Conservation (phyloP, 1,139 yeast genomes). For the Taphrina betulina region DNA sequence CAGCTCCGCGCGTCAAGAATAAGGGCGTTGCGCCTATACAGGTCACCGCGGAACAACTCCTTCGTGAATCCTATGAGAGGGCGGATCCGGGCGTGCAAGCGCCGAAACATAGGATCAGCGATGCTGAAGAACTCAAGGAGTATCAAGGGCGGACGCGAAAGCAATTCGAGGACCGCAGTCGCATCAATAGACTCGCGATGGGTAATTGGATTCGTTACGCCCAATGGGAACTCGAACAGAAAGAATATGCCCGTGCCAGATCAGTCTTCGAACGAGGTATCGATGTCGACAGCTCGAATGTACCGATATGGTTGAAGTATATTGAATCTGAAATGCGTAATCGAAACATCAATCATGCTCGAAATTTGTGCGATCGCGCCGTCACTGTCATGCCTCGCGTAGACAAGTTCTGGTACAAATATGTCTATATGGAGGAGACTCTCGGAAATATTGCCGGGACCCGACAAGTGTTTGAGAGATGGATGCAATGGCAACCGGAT, state of each 20-base stretch:
- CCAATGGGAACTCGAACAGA: slow-evolving; percentile 77
- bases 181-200: slow-evolving; percentile 74
- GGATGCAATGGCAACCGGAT: slow-evolving; percentile 70
- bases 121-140: slow-evolving; percentile 52
- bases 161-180: slow-evolving; percentile 81
- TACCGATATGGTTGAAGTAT: slow-evolving; percentile 85
- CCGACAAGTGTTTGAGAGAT: slow-evolving; percentile 67
- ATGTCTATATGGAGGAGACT: slow-evolving; percentile 76
- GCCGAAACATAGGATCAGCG: slow-evolving; percentile 49
- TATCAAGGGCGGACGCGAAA: slow-evolving; percentile 71
- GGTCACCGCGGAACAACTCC: slow-evolving; percentile 57
- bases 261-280: slow-evolving; percentile 87
- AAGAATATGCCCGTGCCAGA: slow-evolving; percentile 72
- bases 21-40: slow-evolving; percentile 53
- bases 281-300: slow-evolving; percentile 67
- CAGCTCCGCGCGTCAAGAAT: slow-evolving; percentile 44
- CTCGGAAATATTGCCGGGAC: slow-evolving; percentile 64
- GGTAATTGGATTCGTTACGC: slow-evolving; percentile 95
- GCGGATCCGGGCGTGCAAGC: slow-evolving; percentile 49
- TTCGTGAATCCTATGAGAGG: slow-evolving; percentile 57
- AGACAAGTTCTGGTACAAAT: slow-evolving; percentile 80
- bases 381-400: slow-evolving; percentile 70
- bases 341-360: slow-evolving; percentile 79
- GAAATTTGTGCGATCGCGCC: slow-evolving; percentile 79
- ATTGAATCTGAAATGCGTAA: slow-evolving; percentile 72